phyloP scores from a whole-genome alignment of 768 basidiomycete species.

The Termitomyces eurrhizus region DNA sequence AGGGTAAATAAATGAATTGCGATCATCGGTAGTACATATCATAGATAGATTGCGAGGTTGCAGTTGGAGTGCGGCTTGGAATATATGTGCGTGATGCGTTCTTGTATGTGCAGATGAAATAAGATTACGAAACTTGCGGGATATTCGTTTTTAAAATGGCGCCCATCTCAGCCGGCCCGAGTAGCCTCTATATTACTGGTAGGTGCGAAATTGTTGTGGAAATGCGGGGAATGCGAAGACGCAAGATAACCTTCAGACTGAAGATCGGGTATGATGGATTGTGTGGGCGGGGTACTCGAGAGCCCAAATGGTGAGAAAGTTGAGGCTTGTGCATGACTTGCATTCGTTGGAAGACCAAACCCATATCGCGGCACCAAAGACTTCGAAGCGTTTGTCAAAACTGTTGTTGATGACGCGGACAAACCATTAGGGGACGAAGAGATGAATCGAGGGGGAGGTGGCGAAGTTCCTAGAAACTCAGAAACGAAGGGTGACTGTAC shows the following conservation, averaged over 20 bases:
- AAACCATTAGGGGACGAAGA: conserved; percentile 31
- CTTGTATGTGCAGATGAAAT: conserved; percentile 22
- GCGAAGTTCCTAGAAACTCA: conserved; percentile 38
- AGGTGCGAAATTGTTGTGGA: conserved; percentile 29
- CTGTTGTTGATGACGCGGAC: conserved; percentile 21
- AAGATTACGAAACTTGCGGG: conserved; percentile 19
- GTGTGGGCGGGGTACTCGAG: conserved; percentile 24
- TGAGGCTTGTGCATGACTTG: conserved; percentile 18
- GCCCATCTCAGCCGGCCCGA: conserved; percentile 35
- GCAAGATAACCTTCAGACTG: conserved; percentile 27
- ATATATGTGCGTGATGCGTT: conserved; percentile 22
- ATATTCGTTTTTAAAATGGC: conserved; percentile 19
- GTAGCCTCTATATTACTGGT: conserved; percentile 42
- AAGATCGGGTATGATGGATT: conserved; percentile 35
- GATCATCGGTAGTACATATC: conserved; percentile 25
- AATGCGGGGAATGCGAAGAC: conserved; percentile 32
- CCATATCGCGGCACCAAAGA: conserved; percentile 31
- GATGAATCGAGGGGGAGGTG: conserved; percentile 41
- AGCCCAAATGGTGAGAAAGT: conserved; percentile 36
- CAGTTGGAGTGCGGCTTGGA: conserved; percentile 20
- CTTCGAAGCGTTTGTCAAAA: conserved; percentile 27
- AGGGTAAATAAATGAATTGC: conserved; percentile 17
- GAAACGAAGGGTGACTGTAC: conserved; percentile 19
- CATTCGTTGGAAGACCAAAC: conserved; percentile 22
- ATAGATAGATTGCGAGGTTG: conserved; percentile 24